phyloP scores from a whole-genome alignment of 2,329 filamentous ascomycete species.

The Ophiostoma ulmi region DNA sequence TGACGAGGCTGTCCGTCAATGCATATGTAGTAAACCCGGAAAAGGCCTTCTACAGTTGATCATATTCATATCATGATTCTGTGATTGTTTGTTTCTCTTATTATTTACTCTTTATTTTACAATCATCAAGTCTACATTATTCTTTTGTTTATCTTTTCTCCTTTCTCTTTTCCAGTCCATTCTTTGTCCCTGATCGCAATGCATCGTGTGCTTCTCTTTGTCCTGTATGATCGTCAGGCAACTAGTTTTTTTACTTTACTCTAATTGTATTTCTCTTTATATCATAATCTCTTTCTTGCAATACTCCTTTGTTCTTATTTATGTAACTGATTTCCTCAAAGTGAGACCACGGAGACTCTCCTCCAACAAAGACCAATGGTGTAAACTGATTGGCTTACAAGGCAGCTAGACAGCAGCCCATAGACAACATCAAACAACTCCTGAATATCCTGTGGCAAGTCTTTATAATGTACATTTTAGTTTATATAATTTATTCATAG shows the following conservation, averaged over 20 bases:
- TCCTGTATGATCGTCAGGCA: background rate
- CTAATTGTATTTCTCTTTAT: background rate
- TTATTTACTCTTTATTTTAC: background rate
- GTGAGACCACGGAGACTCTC: background rate
- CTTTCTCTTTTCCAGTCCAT: background rate
- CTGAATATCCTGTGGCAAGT: background rate
- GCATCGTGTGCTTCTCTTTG: background rate
- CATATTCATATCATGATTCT: background rate
- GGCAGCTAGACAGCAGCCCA: background rate
- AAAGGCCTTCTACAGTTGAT: background rate
- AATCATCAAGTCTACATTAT: background rate
- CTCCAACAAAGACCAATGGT: background rate
- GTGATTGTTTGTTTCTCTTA: too few species aligned
- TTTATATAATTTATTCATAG: too few species aligned
- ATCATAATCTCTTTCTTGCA: background rate
- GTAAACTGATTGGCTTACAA: constrained; percentile 12
- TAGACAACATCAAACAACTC: background rate
- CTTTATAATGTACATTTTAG: too few species aligned
- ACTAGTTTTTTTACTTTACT: background rate
- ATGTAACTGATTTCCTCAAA: too few species aligned
- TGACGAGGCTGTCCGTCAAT: background rate
- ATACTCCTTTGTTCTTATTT: background rate
- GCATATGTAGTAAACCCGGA: background rate
- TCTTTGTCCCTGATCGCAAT: background rate
- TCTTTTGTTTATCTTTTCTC: background rate